These are phyloP conservation scores for Naganishia vishniacii DNA, from an alignment of 768 basidiomycete genomes.

Conservation along the genomic window DNA sequence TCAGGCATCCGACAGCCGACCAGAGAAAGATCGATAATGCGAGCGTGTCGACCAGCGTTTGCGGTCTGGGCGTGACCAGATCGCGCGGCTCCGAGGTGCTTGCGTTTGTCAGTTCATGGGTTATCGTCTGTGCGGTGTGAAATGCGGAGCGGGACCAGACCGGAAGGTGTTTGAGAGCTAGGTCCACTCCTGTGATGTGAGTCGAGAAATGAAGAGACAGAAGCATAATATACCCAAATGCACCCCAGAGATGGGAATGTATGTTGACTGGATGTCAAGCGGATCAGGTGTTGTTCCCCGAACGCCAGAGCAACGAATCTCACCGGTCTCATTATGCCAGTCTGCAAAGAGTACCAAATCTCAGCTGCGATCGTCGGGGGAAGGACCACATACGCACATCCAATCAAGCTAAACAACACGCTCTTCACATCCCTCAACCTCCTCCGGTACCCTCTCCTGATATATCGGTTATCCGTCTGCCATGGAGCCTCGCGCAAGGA, in stretches of 20 bases:
- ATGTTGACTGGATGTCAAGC: constrained; percentile 63
- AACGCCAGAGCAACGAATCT: constrained; percentile 2
- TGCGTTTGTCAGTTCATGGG: neutral
- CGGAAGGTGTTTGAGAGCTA: constrained; percentile 27
- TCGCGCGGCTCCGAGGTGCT: neutral
- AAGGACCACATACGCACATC: constrained; percentile 26
- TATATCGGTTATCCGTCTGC: constrained; percentile 46
- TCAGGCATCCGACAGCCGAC: constrained; percentile 68
- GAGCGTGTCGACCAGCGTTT: constrained; percentile 60
- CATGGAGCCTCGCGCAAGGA: constrained; percentile 36
- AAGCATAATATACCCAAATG: constrained; percentile 56
- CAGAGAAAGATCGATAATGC: constrained; percentile 63
- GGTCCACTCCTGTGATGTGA: constrained; percentile 22
- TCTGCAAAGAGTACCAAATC: constrained; percentile 27
- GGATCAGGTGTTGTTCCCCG: constrained; percentile 3
- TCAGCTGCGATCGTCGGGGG: no score
- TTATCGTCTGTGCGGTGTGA: neutral
- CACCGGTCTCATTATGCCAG: constrained; percentile 46
- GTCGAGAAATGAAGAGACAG: constrained; percentile 54
- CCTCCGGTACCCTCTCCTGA: constrained; percentile 40
- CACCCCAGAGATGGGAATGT: constrained; percentile 71
- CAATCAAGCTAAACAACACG: constrained; percentile 20
- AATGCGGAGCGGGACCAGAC: constrained; percentile 1
- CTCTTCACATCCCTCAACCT: constrained; percentile 25
- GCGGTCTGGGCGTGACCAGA: constrained; percentile 22